Evolutionary conservation across 2,329 filamentous ascomycete genomes (phyloP), one percentile per base, ranked within the genome.

Genomic region (Cordyceps cicadae): DNA sequence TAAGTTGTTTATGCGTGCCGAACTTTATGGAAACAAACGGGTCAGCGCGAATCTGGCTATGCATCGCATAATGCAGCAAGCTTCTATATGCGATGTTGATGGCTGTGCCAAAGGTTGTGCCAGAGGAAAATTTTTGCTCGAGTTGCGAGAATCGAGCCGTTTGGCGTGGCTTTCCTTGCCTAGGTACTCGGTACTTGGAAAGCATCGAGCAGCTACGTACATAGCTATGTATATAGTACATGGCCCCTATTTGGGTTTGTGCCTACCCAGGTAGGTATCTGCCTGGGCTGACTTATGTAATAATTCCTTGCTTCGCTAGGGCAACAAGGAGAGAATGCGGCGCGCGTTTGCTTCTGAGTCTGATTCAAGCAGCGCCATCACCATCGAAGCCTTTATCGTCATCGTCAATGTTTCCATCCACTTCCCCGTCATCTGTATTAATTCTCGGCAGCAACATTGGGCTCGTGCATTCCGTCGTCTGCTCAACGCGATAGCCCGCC

Each of bases 401-500:
- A 24, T 49, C 15, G 43, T 29, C 19, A 15, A 24, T 32, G 29
- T 46, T 46, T 32, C 29, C 24, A 49, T 34, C 29, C 43, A 17
- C 39, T 39, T 39, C 12, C 26, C 32, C 29, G 8, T 39, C 51
- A 24, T 37, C 29, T 12, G 52, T 26, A 43, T 26, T 32, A 5
- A 46, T 46, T 19, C n/a, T 55, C 19, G 17, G 52, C 26, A 15
- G n/a, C 14, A 55, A 14, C 29, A 55, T 26, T 8, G n/a, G 26
- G 21, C 17, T 46, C n/a, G 21, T 55, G 53, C 29, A 12, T 5
- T 19, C 12, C n/a, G 12, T 39, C 6, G 17, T 46, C 32, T 48
- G n/a, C 24, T 34, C 29, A 21, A 50, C 41, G 45, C 54, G 54
- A 57, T 29, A 57, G 54, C 54, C 54, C 54, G 54, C 29, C 54